A percentile compares a stretch with the other conserved stretches of the same genome.
phyloP scores from a whole-genome alignment of 2,329 filamentous ascomycete species.

The Colletotrichum navitas region DNA sequence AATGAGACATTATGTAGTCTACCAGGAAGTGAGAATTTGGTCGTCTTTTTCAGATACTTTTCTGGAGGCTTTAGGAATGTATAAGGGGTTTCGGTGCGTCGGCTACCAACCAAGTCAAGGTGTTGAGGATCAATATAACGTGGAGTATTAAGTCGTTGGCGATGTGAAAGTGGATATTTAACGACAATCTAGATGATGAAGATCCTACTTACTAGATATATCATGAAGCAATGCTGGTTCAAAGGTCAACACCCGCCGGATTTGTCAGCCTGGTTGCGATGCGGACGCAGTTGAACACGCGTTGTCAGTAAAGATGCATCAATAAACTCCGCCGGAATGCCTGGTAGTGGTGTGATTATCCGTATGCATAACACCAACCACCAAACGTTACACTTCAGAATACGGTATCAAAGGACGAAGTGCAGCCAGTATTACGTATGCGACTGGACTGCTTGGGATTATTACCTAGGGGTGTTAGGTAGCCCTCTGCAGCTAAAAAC shows the following conservation, averaged over 20 bases:
- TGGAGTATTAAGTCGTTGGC: neutral
- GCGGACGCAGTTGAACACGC: neutral
- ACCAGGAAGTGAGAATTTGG: too few species aligned
- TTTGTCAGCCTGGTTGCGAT: neutral
- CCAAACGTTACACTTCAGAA: too few species aligned
- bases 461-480: too few species aligned
- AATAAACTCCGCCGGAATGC: neutral
- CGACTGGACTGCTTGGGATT: too few species aligned
- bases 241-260: neutral
- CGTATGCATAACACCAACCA: neutral
- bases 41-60: neutral
- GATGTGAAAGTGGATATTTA: too few species aligned
- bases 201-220: neutral
- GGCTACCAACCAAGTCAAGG: neutral
- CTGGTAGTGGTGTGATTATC: neutral
- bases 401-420: too few species aligned
- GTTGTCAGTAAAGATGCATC: neutral
- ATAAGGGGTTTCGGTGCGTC: neutral
- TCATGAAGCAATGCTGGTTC: neutral
- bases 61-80: neutral
- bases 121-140: neutral
- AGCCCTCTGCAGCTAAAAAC: too few species aligned
- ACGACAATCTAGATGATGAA: neutral
- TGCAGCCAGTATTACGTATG: too few species aligned
- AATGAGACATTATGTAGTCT: slow-evolving; percentile 13